These are phyloP conservation scores for Magnaporthales sp. DNA, from an alignment of 2,329 filamentous ascomycete genomes.

Conservation along the genomic window DNA sequence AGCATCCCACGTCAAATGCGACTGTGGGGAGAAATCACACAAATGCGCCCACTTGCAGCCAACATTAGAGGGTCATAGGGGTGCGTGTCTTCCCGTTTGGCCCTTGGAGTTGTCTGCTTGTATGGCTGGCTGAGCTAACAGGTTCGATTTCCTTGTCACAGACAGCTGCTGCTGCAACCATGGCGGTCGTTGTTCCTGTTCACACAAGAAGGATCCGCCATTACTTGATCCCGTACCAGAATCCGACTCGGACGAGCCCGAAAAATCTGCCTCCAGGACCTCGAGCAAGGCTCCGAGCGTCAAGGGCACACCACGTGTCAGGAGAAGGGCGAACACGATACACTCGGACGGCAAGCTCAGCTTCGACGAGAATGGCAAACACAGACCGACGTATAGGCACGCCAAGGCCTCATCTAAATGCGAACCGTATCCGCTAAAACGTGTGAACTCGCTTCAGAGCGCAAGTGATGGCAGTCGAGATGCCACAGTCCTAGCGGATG, in stretches of 20 bases:
- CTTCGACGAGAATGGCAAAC: constrained; percentile 56
- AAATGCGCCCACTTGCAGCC: constrained; percentile 54
- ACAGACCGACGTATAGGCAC: constrained; percentile 54
- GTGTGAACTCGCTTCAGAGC: constrained; percentile 50
- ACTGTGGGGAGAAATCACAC: constrained; percentile 89
- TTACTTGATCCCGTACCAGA: constrained; percentile 55
- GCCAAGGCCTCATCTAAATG: constrained; percentile 52
- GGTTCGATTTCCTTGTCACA: constrained; percentile 20
- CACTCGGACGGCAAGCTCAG: constrained; percentile 51
- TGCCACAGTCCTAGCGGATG: constrained; percentile 28
- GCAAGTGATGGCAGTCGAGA: constrained; percentile 29
- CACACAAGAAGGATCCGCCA: constrained; percentile 51
- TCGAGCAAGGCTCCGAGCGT: constrained; percentile 17
- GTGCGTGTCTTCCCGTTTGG: constrained; percentile 29
- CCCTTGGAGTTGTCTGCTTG: neutral
- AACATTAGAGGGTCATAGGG: constrained; percentile 49
- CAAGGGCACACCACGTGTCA: constrained; percentile 25
- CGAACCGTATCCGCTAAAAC: constrained; percentile 51
- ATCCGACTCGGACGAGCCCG: constrained; percentile 47
- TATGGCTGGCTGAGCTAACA: constrained; percentile 20
- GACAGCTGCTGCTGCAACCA: constrained; percentile 65
- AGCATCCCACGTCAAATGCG: constrained; percentile 89
- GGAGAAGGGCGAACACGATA: constrained; percentile 46
- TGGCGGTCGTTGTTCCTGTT: constrained; percentile 57
- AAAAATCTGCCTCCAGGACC: constrained; percentile 13